A percentile compares a stretch with the other conserved stretches of the same genome.
These are phyloP conservation scores for Abrus pulchellus DNA, from an alignment of 306 rosid genomes.

Conservation along the genomic window DNA sequence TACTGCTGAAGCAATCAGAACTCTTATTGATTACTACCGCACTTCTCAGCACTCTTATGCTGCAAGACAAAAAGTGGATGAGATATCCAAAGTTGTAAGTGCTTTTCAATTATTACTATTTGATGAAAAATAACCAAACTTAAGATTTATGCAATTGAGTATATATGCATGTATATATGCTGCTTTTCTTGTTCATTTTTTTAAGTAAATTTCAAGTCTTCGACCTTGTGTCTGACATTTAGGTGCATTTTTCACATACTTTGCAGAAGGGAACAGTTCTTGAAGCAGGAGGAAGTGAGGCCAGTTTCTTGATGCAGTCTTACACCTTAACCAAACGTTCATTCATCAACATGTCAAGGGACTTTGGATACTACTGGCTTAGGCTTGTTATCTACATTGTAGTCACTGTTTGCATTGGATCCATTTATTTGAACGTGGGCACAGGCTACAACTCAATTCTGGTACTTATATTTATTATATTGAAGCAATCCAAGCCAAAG, in stretches of 20 bases:
- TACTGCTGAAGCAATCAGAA: conserved; percentile 85
- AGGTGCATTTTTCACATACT: not conserved
- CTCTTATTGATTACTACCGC: conserved; percentile 72
- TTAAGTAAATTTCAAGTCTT: not conserved
- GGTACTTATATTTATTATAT: conserved; percentile 56
- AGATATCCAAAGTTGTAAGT: conserved; percentile 89
- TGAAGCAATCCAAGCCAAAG: too few species aligned
- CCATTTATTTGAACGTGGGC: conserved; percentile 87
- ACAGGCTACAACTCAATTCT: conserved; percentile 88
- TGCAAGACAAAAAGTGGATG: conserved; percentile 81
- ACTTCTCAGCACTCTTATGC: conserved; percentile 78
- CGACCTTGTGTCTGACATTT: not conserved
- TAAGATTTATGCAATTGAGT: not conserved
- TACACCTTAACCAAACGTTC: conserved; percentile 87
- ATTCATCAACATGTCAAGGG: conserved; percentile 96
- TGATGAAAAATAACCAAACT: not conserved
- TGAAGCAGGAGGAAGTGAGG: conserved; percentile 96
- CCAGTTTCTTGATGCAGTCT: conserved; percentile 89
- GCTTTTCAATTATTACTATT: not conserved
- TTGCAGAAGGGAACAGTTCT: conserved; percentile 90
- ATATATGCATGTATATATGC: not conserved
- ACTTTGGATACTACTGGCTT: conserved; percentile 97
- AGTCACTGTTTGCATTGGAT: conserved; percentile 89
- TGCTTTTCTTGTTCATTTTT: conserved; percentile 7
- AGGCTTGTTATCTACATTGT: conserved; percentile 93